Conservation (phyloP, 768 basidiomycete species). For the Termitomyces sp. region DNA sequence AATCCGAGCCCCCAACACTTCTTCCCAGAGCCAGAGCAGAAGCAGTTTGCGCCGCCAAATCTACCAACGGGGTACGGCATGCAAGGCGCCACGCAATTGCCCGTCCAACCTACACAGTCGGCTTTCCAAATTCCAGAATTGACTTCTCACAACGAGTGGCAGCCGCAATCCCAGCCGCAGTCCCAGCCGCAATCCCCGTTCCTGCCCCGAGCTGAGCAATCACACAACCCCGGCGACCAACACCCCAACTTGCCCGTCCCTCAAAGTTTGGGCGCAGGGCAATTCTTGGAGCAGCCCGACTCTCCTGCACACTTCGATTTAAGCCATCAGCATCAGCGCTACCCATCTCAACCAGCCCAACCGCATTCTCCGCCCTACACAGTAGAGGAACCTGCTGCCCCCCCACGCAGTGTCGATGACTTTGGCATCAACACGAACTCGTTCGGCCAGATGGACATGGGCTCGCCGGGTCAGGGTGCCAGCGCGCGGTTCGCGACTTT, state of each 20-base stretch:
- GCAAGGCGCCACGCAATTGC: constrained; percentile 2
- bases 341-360: constrained; percentile 6
- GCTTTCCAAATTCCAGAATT: constrained; percentile 3
- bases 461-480: constrained; percentile 12
- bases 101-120: constrained; percentile 1
- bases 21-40: constrained; percentile 1
- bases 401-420: constrained; percentile 31
- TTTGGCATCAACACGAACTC: constrained; percentile 29
- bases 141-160: constrained; percentile 8
- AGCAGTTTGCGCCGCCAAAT: constrained; percentile 1
- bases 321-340: constrained; percentile 3
- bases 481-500: constrained; percentile 65
- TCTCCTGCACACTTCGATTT: constrained; percentile 10
- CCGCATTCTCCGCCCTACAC: constrained; percentile 8
- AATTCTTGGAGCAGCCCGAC: constrained; percentile 21
- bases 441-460: constrained; percentile 18
- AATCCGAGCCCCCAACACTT: background rate
- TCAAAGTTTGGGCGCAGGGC: constrained; percentile 20
- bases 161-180: background rate
- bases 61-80: background rate
- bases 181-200: background rate
- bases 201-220: background rate
- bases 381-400: background rate
- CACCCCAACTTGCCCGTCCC: constrained; percentile 23
- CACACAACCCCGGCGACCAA: background rate